Evolutionary conservation across 345 rosid genomes (phyloP).

Genomic region (Linum tenue): DNA sequence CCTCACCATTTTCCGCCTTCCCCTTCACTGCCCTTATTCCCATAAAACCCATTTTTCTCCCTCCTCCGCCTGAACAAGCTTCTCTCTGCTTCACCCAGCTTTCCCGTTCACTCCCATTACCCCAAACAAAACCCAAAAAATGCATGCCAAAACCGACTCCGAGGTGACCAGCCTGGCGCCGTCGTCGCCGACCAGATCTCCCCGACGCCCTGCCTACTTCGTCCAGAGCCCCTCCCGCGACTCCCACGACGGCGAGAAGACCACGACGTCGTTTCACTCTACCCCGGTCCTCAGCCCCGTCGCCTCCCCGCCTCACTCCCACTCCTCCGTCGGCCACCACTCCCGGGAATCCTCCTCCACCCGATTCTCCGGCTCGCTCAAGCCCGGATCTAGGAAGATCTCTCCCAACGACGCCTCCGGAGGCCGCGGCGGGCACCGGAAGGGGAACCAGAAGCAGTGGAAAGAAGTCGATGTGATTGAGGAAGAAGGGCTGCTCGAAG

Average conservation of each 20-base stretch:
- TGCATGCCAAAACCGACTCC: constrained; percentile 92
- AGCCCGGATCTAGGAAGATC: constrained; percentile 87
- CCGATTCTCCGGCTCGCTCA: constrained; percentile 77
- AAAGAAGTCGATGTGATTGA: constrained; percentile 71
- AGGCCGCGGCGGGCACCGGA: constrained; percentile 21
- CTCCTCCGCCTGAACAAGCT: too few species aligned
- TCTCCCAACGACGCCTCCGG: constrained; percentile 54
- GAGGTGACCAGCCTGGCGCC: constrained; percentile 61
- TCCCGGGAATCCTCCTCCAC: constrained; percentile 82
- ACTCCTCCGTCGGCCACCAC: constrained; percentile 83
- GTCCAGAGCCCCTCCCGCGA: too few species aligned
- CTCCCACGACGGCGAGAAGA: too few species aligned
- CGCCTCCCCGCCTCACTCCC: constrained; percentile 90
- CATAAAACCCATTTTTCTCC: constrained; percentile 15
- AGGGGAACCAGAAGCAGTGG: constrained; percentile 51
- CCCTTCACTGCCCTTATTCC: too few species aligned
- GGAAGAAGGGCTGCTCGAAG: constrained; percentile 88
- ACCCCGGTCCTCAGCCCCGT: too few species aligned
- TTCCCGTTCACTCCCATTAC: too few species aligned
- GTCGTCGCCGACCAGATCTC: too few species aligned
- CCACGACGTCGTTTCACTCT: too few species aligned
- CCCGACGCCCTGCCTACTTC: too few species aligned
- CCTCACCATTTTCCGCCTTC: too few species aligned
- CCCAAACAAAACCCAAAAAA: too few species aligned
- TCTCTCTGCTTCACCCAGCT: too few species aligned